Evolutionary conservation across 1,284 basidiomycete species (phyloP), one percentile per base, ranked within the genome.

Genomic region (Melampsora abietis-canadensis): DNA sequence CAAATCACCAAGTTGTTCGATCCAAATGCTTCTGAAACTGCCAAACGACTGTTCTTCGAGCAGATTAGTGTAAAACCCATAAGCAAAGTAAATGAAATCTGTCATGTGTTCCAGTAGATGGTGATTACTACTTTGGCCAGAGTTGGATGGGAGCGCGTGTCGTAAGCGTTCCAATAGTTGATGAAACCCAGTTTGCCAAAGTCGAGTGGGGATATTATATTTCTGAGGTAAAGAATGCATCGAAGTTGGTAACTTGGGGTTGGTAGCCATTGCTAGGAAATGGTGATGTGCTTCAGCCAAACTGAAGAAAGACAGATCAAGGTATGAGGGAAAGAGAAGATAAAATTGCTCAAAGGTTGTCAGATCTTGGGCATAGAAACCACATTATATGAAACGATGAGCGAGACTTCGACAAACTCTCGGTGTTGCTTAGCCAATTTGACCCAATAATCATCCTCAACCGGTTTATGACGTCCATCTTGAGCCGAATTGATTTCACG

Each of bases 1-100:
- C 44, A 99, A 86, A 82, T 98, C 94, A 30, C 95, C 95, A 15
- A 98, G 88, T 5, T 94, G 92, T 82, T 99, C 94, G 68, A 98
- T 88, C 94, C 95, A 98, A 1, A 89, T 88, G 0, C 87, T 85
- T 75, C 89, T 88, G 84, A 94, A 94, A 10, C 84, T 82, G 14
- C 82, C 82, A 68, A 97, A 86, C 2, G 84, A 86, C 21, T 87
- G 88, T 80, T 94, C 90, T 80, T 98, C 95, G 69, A 93, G 85
- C 7, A 98, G 86, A 60, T 89, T 88, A 0, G 92, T 90, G 84
- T 98, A 98, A 80, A 94, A 95, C 0, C 88, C 89, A 82, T 98
- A 98, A 0, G 94, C 91, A 79, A 92, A 95, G 80, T 94, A 94
- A 67, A 98, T 92, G 79, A 94, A 95, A 77, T 95, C 89, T 78